These are phyloP conservation scores for Lasiodiplodia gonubiensis DNA, from an alignment of 2,329 filamentous ascomycete genomes.

Conservation along the genomic window DNA sequence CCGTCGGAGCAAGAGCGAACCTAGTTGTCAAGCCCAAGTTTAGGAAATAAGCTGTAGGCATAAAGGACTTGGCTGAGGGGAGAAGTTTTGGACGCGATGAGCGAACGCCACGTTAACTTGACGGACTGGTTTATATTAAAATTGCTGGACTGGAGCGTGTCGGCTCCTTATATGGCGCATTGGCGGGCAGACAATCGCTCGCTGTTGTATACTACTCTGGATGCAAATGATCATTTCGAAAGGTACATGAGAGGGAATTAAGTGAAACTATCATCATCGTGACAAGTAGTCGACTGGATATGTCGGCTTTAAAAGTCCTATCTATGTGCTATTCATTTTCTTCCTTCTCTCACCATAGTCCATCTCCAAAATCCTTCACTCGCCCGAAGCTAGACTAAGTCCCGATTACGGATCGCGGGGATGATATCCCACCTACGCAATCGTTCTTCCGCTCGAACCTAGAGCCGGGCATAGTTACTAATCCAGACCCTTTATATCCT, in stretches of 20 bases:
- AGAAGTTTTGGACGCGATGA: not conserved
- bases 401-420: no score
- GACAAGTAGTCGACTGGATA: no score
- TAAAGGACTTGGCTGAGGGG: not conserved
- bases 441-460: no score
- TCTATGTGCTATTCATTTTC: no score
- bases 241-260: not conserved
- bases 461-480: no score
- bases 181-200: not conserved
- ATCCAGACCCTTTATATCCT: no score
- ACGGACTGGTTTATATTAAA: slow-evolving; percentile 3
- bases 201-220: slow-evolving; percentile 12
- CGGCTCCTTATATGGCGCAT: not conserved
- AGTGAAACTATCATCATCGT: not conserved
- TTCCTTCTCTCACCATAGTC: no score
- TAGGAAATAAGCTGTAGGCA: not conserved
- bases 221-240: not conserved
- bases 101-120: not conserved
- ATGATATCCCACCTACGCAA: no score
- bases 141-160: slow-evolving; percentile 2
- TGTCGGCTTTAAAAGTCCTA: no score
- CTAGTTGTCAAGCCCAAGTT: slow-evolving; percentile 11
- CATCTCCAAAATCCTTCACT: no score
- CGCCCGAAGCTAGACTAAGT: no score
- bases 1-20: slow-evolving; percentile 79